These are phyloP conservation scores for Elymus sibiricus DNA, from an alignment of 176 grass and related monocot species.

Conservation along the genomic window DNA sequence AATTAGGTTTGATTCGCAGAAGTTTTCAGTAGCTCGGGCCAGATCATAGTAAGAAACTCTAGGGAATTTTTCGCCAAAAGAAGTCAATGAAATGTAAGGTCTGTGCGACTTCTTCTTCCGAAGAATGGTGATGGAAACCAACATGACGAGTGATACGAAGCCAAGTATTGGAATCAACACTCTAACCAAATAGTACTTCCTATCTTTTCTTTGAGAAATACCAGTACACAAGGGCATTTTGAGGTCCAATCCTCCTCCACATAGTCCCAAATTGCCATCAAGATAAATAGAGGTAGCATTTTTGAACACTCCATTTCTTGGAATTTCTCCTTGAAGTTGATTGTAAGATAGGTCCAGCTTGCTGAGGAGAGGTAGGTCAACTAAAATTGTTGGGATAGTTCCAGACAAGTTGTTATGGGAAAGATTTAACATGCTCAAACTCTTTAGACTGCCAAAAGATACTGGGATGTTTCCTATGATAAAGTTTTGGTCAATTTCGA, in stretches of 20 bases:
- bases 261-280: neutral
- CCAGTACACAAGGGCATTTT: conserved; percentile 19
- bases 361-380: neutral
- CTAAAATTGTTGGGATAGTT: conserved; percentile 1
- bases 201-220: neutral
- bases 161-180: conserved; percentile 11
- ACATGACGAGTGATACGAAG: neutral
- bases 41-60: conserved; percentile 41
- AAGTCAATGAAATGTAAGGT: neutral
- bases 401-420: neutral
- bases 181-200: conserved; percentile 1
- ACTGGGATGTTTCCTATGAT: neutral
- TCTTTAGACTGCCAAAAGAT: neutral
- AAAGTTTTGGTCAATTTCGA: neutral
- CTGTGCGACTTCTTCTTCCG: neutral
- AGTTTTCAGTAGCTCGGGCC: conserved; percentile 1
- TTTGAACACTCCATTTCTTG: neutral
- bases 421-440: neutral
- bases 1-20: conserved; percentile 25
- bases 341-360: conserved; percentile 38
- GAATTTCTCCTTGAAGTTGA: neutral
- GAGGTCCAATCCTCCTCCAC: conserved; percentile 33
- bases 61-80: neutral
- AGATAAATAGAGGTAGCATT: neutral
- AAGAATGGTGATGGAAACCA: neutral